phyloP scores from a whole-genome alignment of 345 rosid species.

The Geranium rotundifolium region DNA sequence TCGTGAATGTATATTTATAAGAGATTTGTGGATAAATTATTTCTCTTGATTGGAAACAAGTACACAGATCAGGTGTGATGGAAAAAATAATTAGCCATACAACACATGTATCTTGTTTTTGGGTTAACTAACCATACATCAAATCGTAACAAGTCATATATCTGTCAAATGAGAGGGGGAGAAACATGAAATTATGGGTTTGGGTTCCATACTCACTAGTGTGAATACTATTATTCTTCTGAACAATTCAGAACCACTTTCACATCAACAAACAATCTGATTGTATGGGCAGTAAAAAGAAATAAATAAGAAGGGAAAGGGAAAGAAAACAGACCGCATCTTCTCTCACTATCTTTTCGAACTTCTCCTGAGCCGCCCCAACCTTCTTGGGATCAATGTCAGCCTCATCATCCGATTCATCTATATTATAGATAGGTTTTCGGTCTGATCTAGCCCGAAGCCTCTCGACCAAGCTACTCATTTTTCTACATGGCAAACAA shows the following conservation, averaged over 20 bases:
- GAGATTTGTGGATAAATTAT: too few relatives aligned
- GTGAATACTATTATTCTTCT: not conserved
- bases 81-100: not conserved
- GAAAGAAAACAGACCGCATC: conserved; percentile 56
- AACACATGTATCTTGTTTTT: not conserved
- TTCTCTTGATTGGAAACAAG: not conserved
- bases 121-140: not conserved
- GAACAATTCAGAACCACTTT: not conserved
- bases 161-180: not conserved
- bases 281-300: not conserved
- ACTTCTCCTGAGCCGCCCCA: conserved; percentile 36
- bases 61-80: not conserved
- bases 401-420: conserved; percentile 89
- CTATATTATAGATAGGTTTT: conserved; percentile 74
- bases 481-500: conserved; percentile 7
- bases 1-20: not conserved
- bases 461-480: conserved; percentile 99
- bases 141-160: not conserved
- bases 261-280: not conserved
- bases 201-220: too few relatives aligned
- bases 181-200: not conserved
- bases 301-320: conserved; percentile 4
- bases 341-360: conserved; percentile 64
- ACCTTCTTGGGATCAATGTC: conserved; percentile 48
- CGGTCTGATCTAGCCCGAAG: conserved; percentile 78